Base-by-base conservation (phyloP, 1,139 yeast species). In the Wickerhamiella pararugosa region DNA sequence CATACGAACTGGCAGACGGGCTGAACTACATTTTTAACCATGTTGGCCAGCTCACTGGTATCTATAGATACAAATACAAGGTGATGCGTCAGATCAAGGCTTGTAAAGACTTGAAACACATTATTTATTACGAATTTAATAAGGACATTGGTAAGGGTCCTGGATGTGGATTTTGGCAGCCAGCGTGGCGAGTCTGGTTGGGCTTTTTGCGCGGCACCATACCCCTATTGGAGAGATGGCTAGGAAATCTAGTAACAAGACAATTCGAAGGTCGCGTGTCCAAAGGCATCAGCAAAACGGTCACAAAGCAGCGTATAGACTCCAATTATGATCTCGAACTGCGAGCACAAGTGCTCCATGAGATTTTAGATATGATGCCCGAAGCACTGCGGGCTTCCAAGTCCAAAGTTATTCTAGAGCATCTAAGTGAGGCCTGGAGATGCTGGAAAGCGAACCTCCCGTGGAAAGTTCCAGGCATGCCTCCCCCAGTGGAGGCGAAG, bases 81-180 rank as follows among this genome's bases (percentile, higher is more conserved):
- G 96, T 90, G 4, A 92, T 92, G 99, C 97, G 87, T 57, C 99
- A 92, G 60, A 87, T 92, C 36, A 73, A 97, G 40, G 90, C 94
- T 1, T 87, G 97, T 58, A 90, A 90, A 58, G 98, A 92, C 60
- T 65, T 90, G 54, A 90, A 92, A 60, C 98, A 92, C 58, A 76
- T 87, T 8, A 79, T 90, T 1, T 90, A 90, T 56, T 71, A 82
- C 49, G 70, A 79, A 44, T 90, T 92, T 63, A 90, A 92, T 56
- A 63, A 64, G 31, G 44, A 43, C 8, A 81, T 92, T 34, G 97
- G 97, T 0, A 90, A 90, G 57, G 99, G 99, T 1, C 98, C 98
- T 1, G 99, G 99, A 0, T 83, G 94, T 64, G 99, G 99, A 1
- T 83, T 90, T 59, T 92, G 99, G 99, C 98, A 90, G 56, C 98